A percentile compares a stretch with the other conserved stretches of the same genome.
Evolutionary conservation across 2,329 filamentous ascomycete genomes (phyloP).

Genomic region (Xylaria sp.): DNA sequence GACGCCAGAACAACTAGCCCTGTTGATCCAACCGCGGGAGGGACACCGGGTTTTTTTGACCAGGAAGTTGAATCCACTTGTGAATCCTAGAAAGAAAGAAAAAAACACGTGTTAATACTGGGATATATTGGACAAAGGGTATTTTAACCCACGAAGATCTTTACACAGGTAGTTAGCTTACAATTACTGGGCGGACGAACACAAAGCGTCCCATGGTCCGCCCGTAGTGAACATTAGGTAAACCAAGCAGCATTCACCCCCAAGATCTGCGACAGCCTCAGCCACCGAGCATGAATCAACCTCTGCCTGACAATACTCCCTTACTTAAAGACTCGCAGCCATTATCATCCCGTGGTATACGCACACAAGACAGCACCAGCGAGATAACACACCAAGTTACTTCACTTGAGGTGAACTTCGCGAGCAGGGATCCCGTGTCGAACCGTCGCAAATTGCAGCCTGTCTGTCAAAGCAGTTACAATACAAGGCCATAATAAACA

Average conservation of each 20-base stretch:
- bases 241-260: background rate
- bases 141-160: conserved; percentile 13
- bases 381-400: background rate
- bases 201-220: background rate
- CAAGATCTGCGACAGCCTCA: conserved; percentile 8
- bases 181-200: background rate
- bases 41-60: conserved; percentile 7
- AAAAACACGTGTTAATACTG: conserved; percentile 22
- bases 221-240: background rate
- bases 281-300: background rate
- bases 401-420: background rate
- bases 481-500: no score
- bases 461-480: background rate
- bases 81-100: background rate
- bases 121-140: conserved; percentile 17
- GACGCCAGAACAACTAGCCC: background rate
- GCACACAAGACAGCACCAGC: background rate
- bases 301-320: background rate
- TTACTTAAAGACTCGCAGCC: background rate
- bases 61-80: conserved; percentile 13
- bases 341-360: background rate
- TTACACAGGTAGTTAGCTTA: background rate
- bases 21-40: conserved; percentile 18
- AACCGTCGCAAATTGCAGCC: background rate
- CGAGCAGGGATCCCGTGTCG: background rate